Percentiles rank a stretch among this genome's conserved stretches.
These are phyloP conservation scores for Elaeagnus macrophylla DNA, from an alignment of 306 rosid genomes.

Conservation along the genomic window DNA sequence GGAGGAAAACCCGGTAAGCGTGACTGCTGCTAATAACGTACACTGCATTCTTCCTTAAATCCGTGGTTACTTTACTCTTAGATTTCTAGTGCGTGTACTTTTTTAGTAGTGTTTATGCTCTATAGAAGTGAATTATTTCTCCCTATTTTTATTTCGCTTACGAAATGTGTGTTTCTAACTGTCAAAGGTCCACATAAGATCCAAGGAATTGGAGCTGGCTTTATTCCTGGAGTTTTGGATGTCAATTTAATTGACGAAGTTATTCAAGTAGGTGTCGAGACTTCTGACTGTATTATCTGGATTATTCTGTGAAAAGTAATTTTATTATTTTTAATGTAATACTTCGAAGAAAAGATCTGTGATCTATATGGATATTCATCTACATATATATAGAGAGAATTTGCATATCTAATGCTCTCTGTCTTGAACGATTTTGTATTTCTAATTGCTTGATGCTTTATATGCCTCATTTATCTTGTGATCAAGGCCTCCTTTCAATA, in stretches of 20 bases:
- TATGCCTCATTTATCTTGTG: too few species aligned
- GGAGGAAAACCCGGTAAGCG: slow-evolving; percentile 88
- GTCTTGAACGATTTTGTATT: too few species aligned
- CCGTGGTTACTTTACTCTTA: too few species aligned
- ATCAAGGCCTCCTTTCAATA: too few species aligned
- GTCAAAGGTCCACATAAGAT: slow-evolving; percentile 87
- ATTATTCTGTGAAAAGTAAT: neutral
- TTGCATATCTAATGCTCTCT: too few species aligned
- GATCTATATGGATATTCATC: too few species aligned
- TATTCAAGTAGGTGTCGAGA: slow-evolving; percentile 59
- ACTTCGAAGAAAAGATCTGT: too few species aligned
- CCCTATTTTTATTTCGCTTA: slow-evolving; percentile 6
- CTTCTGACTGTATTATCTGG: slow-evolving; percentile 9
- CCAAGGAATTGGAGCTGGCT: slow-evolving; percentile 98
- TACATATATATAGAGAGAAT: too few species aligned
- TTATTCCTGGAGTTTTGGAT: slow-evolving; percentile 90
- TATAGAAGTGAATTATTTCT: neutral
- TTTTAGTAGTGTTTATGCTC: too few species aligned
- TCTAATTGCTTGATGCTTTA: too few species aligned
- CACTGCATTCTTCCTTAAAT: neutral
- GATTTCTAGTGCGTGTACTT: too few species aligned
- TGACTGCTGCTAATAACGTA: slow-evolving; percentile 1
- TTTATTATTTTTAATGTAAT: neutral
- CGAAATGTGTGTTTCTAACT: slow-evolving; percentile 15
- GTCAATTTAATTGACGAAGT: slow-evolving; percentile 61